These are phyloP conservation scores for Myrmaecium sp. DNA, from an alignment of 2,329 filamentous ascomycete species.

Conservation along the genomic window DNA sequence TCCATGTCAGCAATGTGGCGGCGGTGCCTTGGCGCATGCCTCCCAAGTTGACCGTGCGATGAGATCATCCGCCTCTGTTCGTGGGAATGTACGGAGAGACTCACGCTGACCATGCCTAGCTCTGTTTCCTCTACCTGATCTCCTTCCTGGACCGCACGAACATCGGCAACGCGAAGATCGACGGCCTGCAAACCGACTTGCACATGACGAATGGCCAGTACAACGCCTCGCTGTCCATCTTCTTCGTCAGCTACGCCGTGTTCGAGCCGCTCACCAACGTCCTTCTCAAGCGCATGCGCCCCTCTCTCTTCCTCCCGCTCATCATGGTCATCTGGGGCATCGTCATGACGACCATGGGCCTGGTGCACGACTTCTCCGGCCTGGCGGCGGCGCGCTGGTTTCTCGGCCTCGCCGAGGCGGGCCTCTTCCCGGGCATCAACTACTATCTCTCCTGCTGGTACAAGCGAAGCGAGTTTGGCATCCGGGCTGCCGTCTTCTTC, in stretches of 20 bases:
- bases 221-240: slow-evolving; percentile 61
- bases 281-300: slow-evolving; percentile 57
- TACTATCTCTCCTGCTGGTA: slow-evolving; percentile 82
- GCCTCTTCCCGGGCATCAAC: slow-evolving; percentile 47
- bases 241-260: slow-evolving; percentile 71
- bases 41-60: slow-evolving; percentile 2
- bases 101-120: slow-evolving; percentile 16
- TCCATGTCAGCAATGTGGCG: background rate
- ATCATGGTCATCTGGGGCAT: slow-evolving; percentile 65
- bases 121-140: slow-evolving; percentile 56
- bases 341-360: slow-evolving; percentile 53
- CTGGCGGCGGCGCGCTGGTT: slow-evolving; percentile 33
- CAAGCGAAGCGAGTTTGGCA: slow-evolving; percentile 58
- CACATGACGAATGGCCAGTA: slow-evolving; percentile 48
- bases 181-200: slow-evolving; percentile 41
- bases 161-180: slow-evolving; percentile 51
- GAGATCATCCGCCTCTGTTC: too few relatives aligned
- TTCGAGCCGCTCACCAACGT: slow-evolving; percentile 69
- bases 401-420: slow-evolving; percentile 56
- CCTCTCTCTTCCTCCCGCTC: slow-evolving; percentile 61
- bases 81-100: too few relatives aligned
- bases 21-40: too few relatives aligned
- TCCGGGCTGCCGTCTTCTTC: slow-evolving; percentile 72
- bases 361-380: slow-evolving; percentile 45
- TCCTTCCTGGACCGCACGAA: slow-evolving; percentile 59